These are phyloP conservation scores for Podospora didyma DNA, from an alignment of 495 filamentous ascomycete species.

Conservation along the genomic window DNA sequence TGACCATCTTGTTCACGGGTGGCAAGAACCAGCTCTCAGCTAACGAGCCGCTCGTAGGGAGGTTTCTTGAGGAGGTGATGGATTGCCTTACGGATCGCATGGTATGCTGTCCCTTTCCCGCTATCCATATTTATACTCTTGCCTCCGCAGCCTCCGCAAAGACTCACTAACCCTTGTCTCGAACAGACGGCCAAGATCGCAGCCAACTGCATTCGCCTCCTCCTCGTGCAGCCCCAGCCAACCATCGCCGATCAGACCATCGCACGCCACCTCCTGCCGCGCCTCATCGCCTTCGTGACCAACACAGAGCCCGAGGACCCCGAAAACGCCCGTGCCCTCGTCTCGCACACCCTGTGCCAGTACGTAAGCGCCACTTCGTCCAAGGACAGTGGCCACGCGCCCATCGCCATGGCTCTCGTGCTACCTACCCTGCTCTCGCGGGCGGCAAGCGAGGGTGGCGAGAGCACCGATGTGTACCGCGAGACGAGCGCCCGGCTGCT, in stretches of 20 bases:
- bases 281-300: slow-evolving; percentile 69
- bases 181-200: slow-evolving; percentile 85
- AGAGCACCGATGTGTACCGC: slow-evolving; percentile 45
- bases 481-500: slow-evolving; percentile 75
- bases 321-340: slow-evolving; percentile 62
- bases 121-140: neutral
- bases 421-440: slow-evolving; percentile 76
- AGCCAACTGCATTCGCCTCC: slow-evolving; percentile 77
- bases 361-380: slow-evolving; percentile 53
- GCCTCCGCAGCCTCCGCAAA: neutral
- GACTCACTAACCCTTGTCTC: slow-evolving; percentile 2
- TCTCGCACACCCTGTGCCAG: slow-evolving; percentile 68
- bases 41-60: slow-evolving; percentile 63
- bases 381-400: slow-evolving; percentile 35
- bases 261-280: slow-evolving; percentile 68
- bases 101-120: slow-evolving; percentile 35
- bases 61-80: slow-evolving; percentile 69
- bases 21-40: slow-evolving; percentile 68
- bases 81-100: slow-evolving; percentile 79
- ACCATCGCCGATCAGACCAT: slow-evolving; percentile 69
- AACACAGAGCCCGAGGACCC: slow-evolving; percentile 65
- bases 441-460: slow-evolving; percentile 45
- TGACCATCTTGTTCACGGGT: slow-evolving; percentile 82
- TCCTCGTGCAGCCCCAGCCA: slow-evolving; percentile 59
- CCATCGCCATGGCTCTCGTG: slow-evolving; percentile 66